phyloP scores from a whole-genome alignment of 176 grass and related monocot species.

The Cymbopogon citratus region DNA sequence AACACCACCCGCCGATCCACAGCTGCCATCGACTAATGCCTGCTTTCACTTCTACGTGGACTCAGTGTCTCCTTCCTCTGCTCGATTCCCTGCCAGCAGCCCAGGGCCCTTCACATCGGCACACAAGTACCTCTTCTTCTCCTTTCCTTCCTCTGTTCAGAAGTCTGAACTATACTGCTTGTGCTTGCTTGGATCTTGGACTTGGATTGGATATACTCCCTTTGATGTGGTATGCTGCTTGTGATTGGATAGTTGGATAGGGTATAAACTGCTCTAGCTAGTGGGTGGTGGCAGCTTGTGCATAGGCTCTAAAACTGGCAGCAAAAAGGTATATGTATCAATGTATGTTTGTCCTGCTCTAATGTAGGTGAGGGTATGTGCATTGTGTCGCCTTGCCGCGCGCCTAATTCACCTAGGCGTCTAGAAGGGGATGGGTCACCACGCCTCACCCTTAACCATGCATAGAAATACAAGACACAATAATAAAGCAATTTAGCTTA shows the following conservation, averaged over 20 bases:
- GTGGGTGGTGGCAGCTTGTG: neutral
- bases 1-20: too few species aligned
- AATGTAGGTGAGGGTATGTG: neutral
- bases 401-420: neutral
- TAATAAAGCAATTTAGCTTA: neutral
- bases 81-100: neutral
- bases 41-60: neutral
- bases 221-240: neutral
- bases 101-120: neutral
- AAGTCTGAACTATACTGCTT: neutral
- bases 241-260: neutral
- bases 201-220: neutral
- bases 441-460: neutral
- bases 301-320: neutral
- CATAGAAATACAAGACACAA: neutral
- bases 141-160: neutral
- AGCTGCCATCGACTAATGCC: too few species aligned
- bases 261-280: neutral
- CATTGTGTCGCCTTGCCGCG: neutral
- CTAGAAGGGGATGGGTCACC: neutral
- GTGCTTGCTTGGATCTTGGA: neutral
- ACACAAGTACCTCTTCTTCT: neutral
- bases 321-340: neutral
- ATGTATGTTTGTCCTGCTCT: neutral
- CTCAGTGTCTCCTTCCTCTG: neutral